Evolutionary conservation across 1,284 basidiomycete species (phyloP), one percentile per base, ranked within the genome.

Genomic region (Xerocomus tenax): DNA sequence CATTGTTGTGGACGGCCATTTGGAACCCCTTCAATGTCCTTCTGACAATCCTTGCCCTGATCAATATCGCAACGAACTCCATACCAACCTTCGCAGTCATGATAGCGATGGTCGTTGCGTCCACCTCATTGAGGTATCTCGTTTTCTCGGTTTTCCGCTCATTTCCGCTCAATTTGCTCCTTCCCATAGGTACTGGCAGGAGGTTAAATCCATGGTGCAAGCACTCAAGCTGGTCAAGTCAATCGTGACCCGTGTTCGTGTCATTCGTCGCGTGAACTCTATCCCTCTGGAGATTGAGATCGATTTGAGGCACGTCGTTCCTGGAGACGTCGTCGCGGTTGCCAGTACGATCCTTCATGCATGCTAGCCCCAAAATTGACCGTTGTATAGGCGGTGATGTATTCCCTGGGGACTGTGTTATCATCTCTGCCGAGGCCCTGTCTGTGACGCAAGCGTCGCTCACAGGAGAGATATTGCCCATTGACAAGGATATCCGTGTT

Each of bases 11-110:
- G 62, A 61, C 53, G 26, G 66, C 62, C 12, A 10, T 68, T 19
- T 64, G 61, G 63, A 64, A 64, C 41, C 62, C 62, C 3, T 64
- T 64, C 53, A 64, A 64, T 5, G 46, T 64, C 2, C 60, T 64
- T 21, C 39, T 64, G 48, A 67, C 63, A 7, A 48, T 64, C 42
- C 66, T 64, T 8, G 62, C 62, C 1, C 0, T 66, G 2, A 42
- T 64, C 42, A 64, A 65, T 34, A 52, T 61, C 15, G 63, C 64
- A 19, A 64, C 66, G 10, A 9, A 63, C 42, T 67, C 66, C 12
- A 19, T 67, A 13, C 54, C 62, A 10, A 64, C 62, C 7, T 64
- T 68, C 16, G 54, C 58, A 7, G 62, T 64, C 38, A 68, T 64
- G 62, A 64, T 64, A 32, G 47, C 53, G 23, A 64, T 64, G 62